phyloP scores from a whole-genome alignment of 148 eudicot species.

The Chenopodium suecicum region DNA sequence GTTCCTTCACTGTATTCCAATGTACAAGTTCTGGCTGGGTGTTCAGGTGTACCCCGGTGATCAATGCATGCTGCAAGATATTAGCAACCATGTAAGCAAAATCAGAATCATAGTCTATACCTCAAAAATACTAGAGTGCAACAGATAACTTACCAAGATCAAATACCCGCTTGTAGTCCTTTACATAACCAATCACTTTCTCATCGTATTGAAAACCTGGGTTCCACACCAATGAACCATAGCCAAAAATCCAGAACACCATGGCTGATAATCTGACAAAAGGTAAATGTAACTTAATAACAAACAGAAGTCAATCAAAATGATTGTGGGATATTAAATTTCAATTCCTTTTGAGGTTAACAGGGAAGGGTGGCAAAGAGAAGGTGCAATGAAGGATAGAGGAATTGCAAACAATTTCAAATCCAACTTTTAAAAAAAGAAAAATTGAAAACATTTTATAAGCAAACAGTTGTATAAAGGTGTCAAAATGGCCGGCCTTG shows the following conservation, averaged over 20 bases:
- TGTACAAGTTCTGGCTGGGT: slow-evolving; percentile 97
- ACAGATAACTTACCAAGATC: slow-evolving; percentile 67
- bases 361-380: not conserved
- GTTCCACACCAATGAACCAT: slow-evolving; percentile 97
- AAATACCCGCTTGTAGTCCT: slow-evolving; percentile 79
- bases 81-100: slow-evolving; percentile 8
- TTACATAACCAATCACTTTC: slow-evolving; percentile 82
- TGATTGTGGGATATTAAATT: not conserved
- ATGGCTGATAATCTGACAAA: slow-evolving; percentile 38
- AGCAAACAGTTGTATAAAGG: slow-evolving; percentile 15
- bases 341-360: not conserved
- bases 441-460: not conserved
- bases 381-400: not conserved
- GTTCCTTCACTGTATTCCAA: slow-evolving; percentile 75
- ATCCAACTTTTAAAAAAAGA: not conserved
- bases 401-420: not conserved
- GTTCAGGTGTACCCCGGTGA: slow-evolving; percentile 91
- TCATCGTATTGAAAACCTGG: slow-evolving; percentile 90
- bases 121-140: not conserved
- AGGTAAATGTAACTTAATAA: slow-evolving; percentile 4
- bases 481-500: slow-evolving; percentile 14
- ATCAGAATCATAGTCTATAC: not conserved
- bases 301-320: not conserved
- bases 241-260: slow-evolving; percentile 98
- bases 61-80: slow-evolving; percentile 82